phyloP scores from a whole-genome alignment of 805 yeast species.

The Candida pini region DNA sequence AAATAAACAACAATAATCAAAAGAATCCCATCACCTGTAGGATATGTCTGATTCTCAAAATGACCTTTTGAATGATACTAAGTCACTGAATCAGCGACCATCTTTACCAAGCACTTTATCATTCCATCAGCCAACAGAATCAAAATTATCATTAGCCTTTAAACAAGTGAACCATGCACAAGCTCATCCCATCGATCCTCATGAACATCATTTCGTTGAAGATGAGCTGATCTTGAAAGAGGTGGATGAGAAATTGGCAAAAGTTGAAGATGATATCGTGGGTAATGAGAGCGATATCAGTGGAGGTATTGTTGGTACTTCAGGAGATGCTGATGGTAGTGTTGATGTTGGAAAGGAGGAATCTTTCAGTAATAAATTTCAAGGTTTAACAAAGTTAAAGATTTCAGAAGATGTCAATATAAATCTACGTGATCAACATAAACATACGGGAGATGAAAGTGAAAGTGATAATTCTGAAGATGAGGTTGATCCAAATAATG shows the following conservation, averaged over 20 bases:
- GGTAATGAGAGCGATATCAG: too few relatives aligned
- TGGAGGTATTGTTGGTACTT: slow-evolving; percentile 7
- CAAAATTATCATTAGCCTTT: slow-evolving; percentile 27
- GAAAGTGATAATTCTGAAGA: slow-evolving; percentile 29
- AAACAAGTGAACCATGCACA: slow-evolving; percentile 19
- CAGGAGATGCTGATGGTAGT: slow-evolving; percentile 2
- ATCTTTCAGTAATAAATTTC: too few relatives aligned
- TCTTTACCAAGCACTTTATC: too few relatives aligned
- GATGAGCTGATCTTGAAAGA: slow-evolving; percentile 24
- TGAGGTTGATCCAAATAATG: slow-evolving; percentile 43
- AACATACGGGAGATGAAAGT: slow-evolving; percentile 23
- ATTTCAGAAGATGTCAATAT: slow-evolving; percentile 6
- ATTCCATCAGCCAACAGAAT: slow-evolving; percentile 10
- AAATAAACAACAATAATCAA: too few relatives aligned
- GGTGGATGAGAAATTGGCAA: slow-evolving; percentile 22
- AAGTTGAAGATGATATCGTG: slow-evolving; percentile 16
- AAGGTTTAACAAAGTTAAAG: slow-evolving; percentile 9
- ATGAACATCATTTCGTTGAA: slow-evolving; percentile 19
- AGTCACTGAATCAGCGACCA: too few relatives aligned
- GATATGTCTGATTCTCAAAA: too few relatives aligned
- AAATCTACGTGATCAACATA: slow-evolving; percentile 1
- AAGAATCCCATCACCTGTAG: too few relatives aligned
- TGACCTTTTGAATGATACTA: too few relatives aligned
- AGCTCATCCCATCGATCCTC: slow-evolving; percentile 16
- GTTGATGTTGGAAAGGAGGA: too few relatives aligned